A percentile compares a stretch with the other conserved stretches of the same genome.
Conservation (phyloP, 225 moss, liverwort and hornwort genomes). For the Marchantia paleacea region DNA sequence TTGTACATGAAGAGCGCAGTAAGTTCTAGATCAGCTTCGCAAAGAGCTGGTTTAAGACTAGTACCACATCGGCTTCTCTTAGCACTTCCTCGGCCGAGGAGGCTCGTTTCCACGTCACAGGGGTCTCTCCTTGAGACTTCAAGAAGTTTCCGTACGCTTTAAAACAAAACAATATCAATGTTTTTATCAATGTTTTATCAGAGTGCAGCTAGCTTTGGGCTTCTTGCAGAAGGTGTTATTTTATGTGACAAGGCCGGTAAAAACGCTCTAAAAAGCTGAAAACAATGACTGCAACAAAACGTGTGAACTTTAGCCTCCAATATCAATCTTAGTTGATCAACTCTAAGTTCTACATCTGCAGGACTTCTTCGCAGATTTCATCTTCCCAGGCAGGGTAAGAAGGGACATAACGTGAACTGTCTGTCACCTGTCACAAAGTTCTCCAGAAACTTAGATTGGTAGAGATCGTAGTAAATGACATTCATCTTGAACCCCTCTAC, state of each 20-base stretch:
- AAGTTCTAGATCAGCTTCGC: no score
- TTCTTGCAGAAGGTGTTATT: no score
- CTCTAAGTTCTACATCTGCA: background rate
- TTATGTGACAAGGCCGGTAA: background rate
- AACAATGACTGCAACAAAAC: background rate
- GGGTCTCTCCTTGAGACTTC: constrained; percentile 71
- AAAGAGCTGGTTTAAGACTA: no score
- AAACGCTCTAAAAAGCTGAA: background rate
- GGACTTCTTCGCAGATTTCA: no score
- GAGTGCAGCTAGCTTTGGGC: no score
- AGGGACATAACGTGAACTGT: no score
- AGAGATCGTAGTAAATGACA: constrained; percentile 91
- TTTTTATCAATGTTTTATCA: background rate
- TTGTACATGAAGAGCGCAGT: no score
- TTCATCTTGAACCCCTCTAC: constrained; percentile 99
- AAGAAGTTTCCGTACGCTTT: constrained; percentile 84
- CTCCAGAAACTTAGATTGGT: constrained; percentile 73
- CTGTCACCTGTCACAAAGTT: constrained; percentile 78
- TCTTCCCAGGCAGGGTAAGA: no score
- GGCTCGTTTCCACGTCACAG: constrained; percentile 84
- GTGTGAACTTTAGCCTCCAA: background rate
- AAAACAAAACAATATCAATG: background rate
- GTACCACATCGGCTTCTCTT: constrained; percentile 93
- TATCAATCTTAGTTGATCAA: background rate
- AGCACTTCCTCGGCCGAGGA: constrained; percentile 72